phyloP scores from a whole-genome alignment of 768 basidiomycete genomes.

The Russula sp. region DNA sequence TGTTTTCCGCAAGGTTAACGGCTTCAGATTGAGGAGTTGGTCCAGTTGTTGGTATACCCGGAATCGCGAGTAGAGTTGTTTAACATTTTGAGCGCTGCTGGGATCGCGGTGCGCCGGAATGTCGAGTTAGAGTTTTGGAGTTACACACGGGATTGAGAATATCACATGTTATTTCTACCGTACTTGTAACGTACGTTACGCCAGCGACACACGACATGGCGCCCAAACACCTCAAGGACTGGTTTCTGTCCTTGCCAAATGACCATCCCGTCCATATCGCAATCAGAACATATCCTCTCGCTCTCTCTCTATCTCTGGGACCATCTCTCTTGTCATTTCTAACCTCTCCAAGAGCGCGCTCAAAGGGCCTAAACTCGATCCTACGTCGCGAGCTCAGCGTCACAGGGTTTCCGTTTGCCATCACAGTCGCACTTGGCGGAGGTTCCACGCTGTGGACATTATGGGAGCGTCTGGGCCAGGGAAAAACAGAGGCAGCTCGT shows the following conservation, averaged over 20 bases:
- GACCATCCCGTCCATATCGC: conserved; percentile 51
- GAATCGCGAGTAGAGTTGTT: conserved; percentile 66
- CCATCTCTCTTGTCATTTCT: conserved; percentile 54
- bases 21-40: conserved; percentile 45
- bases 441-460: conserved; percentile 46
- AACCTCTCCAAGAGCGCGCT: conserved; percentile 27
- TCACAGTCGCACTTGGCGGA: conserved; percentile 58
- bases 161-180: neutral
- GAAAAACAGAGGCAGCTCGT: neutral
- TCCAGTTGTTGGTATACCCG: conserved; percentile 61
- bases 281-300: conserved; percentile 59
- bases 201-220: neutral
- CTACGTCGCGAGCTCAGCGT: conserved; percentile 50
- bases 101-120: conserved; percentile 26
- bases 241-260: conserved; percentile 18
- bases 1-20: neutral
- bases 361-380: conserved; percentile 30
- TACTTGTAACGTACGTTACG: neutral
- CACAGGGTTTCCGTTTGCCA: conserved; percentile 63
- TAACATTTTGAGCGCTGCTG: conserved; percentile 39
- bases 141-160: conserved; percentile 31
- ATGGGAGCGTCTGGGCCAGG: conserved; percentile 31
- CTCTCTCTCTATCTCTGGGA: conserved; percentile 57
- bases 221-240: neutral
- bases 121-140: conserved; percentile 60